phyloP scores from a whole-genome alignment of 768 basidiomycete species.

The Rhodotorula diobovata region DNA sequence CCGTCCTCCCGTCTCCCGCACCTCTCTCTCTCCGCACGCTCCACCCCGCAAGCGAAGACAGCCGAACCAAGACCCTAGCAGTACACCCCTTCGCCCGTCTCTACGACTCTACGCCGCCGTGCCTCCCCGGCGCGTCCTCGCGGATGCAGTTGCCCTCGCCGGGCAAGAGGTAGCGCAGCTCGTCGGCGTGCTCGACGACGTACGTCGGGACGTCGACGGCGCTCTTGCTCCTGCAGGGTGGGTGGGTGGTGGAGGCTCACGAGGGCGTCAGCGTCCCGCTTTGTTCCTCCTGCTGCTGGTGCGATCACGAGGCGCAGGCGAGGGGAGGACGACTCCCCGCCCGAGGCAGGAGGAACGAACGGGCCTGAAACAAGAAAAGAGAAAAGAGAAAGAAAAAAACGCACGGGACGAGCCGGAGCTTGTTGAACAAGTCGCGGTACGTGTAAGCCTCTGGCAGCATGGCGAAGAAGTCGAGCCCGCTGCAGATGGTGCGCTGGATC shows the following conservation, averaged over 20 bases:
- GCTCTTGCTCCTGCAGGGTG: slow-evolving; percentile 15
- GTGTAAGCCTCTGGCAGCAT: slow-evolving; percentile 58
- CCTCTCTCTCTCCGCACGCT: background rate
- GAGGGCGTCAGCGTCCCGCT: too few species aligned
- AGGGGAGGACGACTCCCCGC: too few species aligned
- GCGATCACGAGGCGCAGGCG: too few species aligned
- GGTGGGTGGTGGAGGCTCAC: too few species aligned
- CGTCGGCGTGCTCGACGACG: slow-evolving; percentile 16
- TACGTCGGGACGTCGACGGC: slow-evolving; percentile 20
- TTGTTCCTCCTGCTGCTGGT: too few species aligned
- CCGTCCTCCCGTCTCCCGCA: background rate
- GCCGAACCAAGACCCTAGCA: too few species aligned
- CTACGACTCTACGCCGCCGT: too few species aligned
- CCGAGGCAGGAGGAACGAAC: background rate
- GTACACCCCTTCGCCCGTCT: too few species aligned
- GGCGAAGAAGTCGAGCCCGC: slow-evolving; percentile 60
- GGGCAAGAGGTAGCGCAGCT: slow-evolving; percentile 29
- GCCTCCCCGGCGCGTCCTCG: slow-evolving; percentile 15
- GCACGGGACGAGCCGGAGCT: slow-evolving; percentile 43
- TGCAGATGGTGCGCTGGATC: slow-evolving; percentile 60
- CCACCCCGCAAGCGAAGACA: too few species aligned
- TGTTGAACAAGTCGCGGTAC: slow-evolving; percentile 48
- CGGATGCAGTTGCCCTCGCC: slow-evolving; percentile 20
- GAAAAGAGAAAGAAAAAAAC: background rate
- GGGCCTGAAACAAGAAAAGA: too few species aligned